These are phyloP conservation scores for Colletotrichum sp. DNA, from an alignment of 2,329 filamentous ascomycete genomes.

Conservation along the genomic window DNA sequence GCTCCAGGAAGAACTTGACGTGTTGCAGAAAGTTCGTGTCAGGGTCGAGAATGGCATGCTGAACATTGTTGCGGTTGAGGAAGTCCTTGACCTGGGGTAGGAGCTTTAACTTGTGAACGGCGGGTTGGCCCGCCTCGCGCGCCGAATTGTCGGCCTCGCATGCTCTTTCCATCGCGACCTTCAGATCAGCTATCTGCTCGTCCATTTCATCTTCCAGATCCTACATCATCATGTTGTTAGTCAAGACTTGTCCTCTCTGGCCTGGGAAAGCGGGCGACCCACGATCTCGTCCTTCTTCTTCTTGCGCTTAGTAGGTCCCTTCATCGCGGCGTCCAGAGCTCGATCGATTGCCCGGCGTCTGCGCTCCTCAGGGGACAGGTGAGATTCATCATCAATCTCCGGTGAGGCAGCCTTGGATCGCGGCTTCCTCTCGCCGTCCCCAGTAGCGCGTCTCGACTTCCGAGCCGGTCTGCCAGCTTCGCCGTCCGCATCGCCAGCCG, in stretches of 20 bases:
- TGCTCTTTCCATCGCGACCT: slow-evolving; percentile 87
- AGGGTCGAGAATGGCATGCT: slow-evolving; percentile 85
- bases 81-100: slow-evolving; percentile 88
- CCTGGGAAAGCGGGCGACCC: slow-evolving; percentile 37
- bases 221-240: slow-evolving; percentile 47
- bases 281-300: slow-evolving; percentile 90
- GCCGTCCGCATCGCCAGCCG: slow-evolving; percentile 46
- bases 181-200: slow-evolving; percentile 86
- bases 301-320: slow-evolving; percentile 76
- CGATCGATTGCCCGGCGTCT: slow-evolving; percentile 83
- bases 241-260: background rate
- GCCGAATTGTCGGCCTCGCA: slow-evolving; percentile 86
- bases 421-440: slow-evolving; percentile 52
- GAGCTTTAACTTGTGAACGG: slow-evolving; percentile 91
- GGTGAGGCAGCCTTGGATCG: slow-evolving; percentile 49
- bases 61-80: slow-evolving; percentile 87
- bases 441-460: slow-evolving; percentile 49
- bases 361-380: slow-evolving; percentile 83
- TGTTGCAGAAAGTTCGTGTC: slow-evolving; percentile 95
- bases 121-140: slow-evolving; percentile 79
- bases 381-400: slow-evolving; percentile 75
- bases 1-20: slow-evolving; percentile 96
- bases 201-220: slow-evolving; percentile 92
- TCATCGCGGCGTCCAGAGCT: slow-evolving; percentile 87
- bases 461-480: slow-evolving; percentile 47